Evolutionary conservation across 106 monocot species (phyloP).

Genomic region (Apostasia ramifera): DNA sequence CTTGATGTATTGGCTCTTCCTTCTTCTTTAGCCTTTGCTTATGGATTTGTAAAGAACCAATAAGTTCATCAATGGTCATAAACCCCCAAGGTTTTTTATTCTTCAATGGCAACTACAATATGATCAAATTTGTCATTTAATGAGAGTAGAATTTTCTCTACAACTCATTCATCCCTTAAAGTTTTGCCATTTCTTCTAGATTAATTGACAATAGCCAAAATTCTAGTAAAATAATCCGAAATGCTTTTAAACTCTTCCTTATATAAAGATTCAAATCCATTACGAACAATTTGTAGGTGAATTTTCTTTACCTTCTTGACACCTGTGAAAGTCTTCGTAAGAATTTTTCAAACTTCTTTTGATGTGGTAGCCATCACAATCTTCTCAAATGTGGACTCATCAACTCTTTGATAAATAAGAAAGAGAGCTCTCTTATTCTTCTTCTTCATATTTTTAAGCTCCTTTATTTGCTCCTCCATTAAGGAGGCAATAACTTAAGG

Average conservation of each 20-base stretch:
- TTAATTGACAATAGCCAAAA: neutral
- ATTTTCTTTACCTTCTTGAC: no score
- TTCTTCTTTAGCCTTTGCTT: neutral
- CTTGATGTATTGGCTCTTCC: neutral
- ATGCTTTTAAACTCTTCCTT: neutral
- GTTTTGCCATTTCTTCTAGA: neutral
- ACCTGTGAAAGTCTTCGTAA: no score
- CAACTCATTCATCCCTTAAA: neutral
- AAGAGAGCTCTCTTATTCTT: no score
- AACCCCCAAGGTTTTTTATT: neutral
- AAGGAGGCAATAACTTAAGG: no score
- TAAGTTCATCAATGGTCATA: conserved; percentile 4
- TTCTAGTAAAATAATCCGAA: neutral
- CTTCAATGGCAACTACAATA: neutral
- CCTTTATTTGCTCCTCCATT: no score
- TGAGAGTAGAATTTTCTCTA: neutral
- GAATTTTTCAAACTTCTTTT: no score
- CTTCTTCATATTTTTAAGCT: no score
- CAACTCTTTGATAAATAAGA: no score
- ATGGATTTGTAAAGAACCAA: neutral
- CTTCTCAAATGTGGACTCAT: no score
- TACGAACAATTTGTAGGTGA: neutral
- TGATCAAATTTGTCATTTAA: neutral
- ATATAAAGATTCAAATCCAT: neutral
- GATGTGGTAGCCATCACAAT: no score